Evolutionary conservation across 176 grass and related monocot genomes (phyloP), one percentile per base, ranked within the genome.

Genomic region (Aegilops speltoides): DNA sequence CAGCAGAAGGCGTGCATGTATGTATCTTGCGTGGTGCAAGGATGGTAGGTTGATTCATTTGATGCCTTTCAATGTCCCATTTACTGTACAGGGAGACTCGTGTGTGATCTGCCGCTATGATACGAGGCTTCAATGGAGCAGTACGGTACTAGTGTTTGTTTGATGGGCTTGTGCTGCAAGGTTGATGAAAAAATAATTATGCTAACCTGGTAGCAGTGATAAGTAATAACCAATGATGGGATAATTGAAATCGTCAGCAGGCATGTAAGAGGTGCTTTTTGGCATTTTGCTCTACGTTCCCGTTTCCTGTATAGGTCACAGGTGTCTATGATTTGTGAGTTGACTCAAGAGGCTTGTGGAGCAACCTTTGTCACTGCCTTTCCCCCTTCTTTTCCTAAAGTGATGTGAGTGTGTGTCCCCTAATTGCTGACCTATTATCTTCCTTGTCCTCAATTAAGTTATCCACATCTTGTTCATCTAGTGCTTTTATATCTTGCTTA

Each of bases 1-100:
- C 59, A 81, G 79, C 34, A 38, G 6, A 60, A 73, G 14, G 43
- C 17, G 57, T 54, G 52, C 25, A 64, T 34, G 19, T 11, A 70
- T 17, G 73, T 50, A 33, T 82, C 15, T 24, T 80, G 68, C 69
- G 46, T 33, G 28, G 77, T 74, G 86, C 72, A 72, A 80, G 64
- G 81, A 73, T 13, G 76, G 87, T 94, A 92, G 85, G 89, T 91
- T 91, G 89, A 52, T 78, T 48, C 88, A 90, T 90, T 95, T 89
- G 86, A 93, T 90, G 86, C 64, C 31, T 91, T 93, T 93, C 76
- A 89, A 93, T 85, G 83, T 59, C 87, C 76, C 77, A 87, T 91
- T 86, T 84, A 61, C 73, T 63, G 82, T 81, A 77, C 80, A 85
- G 26, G 63, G 46, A 26, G 61, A 36, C 54, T 56, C 75, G 61